Percentiles rank a stretch among this genome's conserved stretches.
phyloP scores from a whole-genome alignment of 352 stramenopile genomes.

The Phytopythium aichiense region DNA sequence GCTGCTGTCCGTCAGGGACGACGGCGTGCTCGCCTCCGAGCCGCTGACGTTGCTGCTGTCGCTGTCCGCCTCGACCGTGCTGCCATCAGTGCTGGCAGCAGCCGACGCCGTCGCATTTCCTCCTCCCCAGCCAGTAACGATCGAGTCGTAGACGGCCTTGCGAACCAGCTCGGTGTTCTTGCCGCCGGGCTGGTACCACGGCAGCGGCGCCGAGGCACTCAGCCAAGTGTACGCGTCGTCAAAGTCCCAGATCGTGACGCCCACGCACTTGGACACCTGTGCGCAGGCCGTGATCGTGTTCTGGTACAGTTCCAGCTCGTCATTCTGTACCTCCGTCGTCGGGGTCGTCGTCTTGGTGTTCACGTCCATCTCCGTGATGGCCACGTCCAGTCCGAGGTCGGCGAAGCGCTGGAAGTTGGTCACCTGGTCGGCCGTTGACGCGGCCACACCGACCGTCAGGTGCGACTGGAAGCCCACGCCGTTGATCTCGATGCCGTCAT shows the following conservation, averaged over 20 bases:
- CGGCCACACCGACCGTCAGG: constrained; percentile 8
- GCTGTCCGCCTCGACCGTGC: too few relatives aligned
- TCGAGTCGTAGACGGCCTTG: constrained; percentile 26
- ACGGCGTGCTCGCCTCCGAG: too few relatives aligned
- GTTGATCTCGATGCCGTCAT: constrained; percentile 20
- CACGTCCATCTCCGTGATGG: constrained; percentile 28
- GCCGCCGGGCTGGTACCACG: constrained; percentile 24
- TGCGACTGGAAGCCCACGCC: constrained; percentile 19
- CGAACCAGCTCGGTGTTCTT: constrained; percentile 17
- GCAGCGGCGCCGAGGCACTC: constrained; percentile 16
- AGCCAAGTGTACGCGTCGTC: constrained; percentile 23
- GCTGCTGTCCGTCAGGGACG: too few relatives aligned
- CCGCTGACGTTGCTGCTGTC: too few relatives aligned
- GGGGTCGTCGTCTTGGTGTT: constrained; percentile 14
- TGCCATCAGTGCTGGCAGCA: too few relatives aligned
- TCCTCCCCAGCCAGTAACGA: constrained; percentile 19
- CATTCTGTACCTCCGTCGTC: constrained; percentile 16
- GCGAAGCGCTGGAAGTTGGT: constrained; percentile 25
- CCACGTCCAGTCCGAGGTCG: constrained; percentile 19
- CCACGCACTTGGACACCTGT: constrained; percentile 18
- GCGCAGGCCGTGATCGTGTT: constrained; percentile 30
- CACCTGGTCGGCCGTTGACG: constrained; percentile 18
- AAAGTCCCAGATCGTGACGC: constrained; percentile 11
- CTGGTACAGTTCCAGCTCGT: constrained; percentile 17
- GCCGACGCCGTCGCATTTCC: too few relatives aligned